Evolutionary conservation across 495 filamentous ascomycete genomes (phyloP).

Genomic region (Chaetomium tenue): DNA sequence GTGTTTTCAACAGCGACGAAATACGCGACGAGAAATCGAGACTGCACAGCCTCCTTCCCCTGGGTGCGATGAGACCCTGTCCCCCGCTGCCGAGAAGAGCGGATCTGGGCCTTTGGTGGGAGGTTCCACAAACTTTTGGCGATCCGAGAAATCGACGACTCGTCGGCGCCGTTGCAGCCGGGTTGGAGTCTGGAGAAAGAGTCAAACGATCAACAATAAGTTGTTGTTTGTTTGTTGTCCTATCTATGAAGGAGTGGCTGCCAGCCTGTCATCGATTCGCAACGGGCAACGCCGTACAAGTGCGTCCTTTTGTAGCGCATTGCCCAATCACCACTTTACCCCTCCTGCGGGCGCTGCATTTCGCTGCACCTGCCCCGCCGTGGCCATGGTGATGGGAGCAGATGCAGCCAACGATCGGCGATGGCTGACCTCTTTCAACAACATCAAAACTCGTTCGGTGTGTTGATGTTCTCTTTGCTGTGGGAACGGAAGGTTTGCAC

Average conservation of each 20-base stretch:
- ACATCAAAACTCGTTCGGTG: neutral
- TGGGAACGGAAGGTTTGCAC: neutral
- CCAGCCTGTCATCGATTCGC: neutral
- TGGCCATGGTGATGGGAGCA: neutral
- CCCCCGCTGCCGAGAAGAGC: neutral
- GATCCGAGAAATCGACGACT: neutral
- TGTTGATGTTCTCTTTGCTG: neutral
- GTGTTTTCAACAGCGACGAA: conserved; percentile 2
- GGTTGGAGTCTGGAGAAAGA: conserved; percentile 3
- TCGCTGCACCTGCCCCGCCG: conserved; percentile 1
- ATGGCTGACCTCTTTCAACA: neutral
- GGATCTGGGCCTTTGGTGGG: neutral
- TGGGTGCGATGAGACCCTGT: conserved; percentile 14
- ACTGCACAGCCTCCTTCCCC: conserved; percentile 26
- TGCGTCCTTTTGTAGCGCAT: neutral
- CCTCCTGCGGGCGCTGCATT: neutral
- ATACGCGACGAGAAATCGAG: conserved; percentile 7
- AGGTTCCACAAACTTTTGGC: neutral
- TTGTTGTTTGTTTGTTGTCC: neutral
- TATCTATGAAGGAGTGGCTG: too few species aligned
- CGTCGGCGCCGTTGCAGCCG: neutral
- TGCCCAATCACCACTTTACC: conserved; percentile 2
- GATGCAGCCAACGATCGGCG: neutral
- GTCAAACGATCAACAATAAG: neutral
- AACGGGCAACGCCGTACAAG: neutral